Conservation (phyloP, 768 basidiomycete genomes). For the Xerocomellus chrysenteron region DNA sequence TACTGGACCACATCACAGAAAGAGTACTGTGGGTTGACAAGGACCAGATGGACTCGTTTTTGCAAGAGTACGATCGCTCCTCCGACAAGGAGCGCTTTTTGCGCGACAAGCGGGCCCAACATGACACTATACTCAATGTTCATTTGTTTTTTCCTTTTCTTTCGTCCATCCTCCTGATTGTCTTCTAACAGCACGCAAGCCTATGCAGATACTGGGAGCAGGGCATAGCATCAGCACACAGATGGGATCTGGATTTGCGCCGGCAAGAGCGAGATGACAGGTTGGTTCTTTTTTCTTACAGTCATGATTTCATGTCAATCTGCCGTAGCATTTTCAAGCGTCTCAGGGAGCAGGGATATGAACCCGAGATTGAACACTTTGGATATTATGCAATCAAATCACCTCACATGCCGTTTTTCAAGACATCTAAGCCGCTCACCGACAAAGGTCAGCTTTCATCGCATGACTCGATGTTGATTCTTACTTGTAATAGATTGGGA, state of each 20-base stretch:
- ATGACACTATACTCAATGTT: neutral
- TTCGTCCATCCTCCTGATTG: neutral
- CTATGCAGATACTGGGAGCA: neutral
- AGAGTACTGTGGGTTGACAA: neutral
- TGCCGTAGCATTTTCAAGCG: slow-evolving; percentile 11
- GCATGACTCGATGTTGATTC: neutral
- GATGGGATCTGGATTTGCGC: neutral
- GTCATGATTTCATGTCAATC: neutral
- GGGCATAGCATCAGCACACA: neutral
- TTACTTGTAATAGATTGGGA: slow-evolving; percentile 1
- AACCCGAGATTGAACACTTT: neutral
- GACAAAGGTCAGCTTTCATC: slow-evolving; percentile 1
- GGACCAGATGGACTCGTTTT: neutral
- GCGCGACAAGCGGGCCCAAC: neutral
- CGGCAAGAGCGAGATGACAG: neutral
- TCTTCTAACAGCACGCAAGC: neutral
- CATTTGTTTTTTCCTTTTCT: too few species aligned
- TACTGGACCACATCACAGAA: neutral
- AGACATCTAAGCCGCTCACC: slow-evolving; percentile 3
- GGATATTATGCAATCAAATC: neutral
- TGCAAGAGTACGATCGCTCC: neutral
- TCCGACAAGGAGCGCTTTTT: neutral
- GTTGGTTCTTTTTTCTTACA: neutral
- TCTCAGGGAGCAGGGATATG: slow-evolving; percentile 8
- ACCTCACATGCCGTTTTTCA: slow-evolving; percentile 2